phyloP scores from a whole-genome alignment of 2,329 filamentous ascomycete genomes.

The Cyphellophora europaea region DNA sequence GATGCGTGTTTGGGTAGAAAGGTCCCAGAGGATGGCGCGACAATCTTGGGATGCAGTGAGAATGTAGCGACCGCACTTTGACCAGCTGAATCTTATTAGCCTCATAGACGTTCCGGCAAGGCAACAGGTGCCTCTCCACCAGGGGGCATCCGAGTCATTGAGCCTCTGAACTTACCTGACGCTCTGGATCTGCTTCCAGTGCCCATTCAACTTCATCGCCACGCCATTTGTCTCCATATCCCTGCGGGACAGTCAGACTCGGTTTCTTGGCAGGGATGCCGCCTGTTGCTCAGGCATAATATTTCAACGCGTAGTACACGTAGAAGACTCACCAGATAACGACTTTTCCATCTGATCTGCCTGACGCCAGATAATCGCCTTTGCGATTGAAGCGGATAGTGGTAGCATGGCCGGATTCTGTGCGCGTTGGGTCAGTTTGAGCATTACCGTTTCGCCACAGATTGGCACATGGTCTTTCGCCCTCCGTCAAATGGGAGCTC shows the following conservation, averaged over 20 bases:
- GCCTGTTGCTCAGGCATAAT: no score
- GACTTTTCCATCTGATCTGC: slow-evolving; percentile 84
- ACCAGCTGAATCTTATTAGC: slow-evolving; percentile 56
- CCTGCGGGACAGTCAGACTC: slow-evolving; percentile 23
- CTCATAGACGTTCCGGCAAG: no score
- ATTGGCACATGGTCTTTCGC: background rate
- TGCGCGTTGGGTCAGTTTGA: slow-evolving; percentile 12
- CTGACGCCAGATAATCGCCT: slow-evolving; percentile 89
- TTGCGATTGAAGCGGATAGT: slow-evolving; percentile 81
- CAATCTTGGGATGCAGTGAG: slow-evolving; percentile 91
- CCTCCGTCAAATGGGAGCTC: background rate
- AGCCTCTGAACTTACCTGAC: slow-evolving; percentile 54
- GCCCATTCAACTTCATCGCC: slow-evolving; percentile 84
- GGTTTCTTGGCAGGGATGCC: no score
- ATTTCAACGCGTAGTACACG: no score
- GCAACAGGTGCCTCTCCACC: no score
- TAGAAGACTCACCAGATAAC: slow-evolving; percentile 60
- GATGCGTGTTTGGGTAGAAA: slow-evolving; percentile 61
- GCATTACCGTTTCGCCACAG: slow-evolving; percentile 2
- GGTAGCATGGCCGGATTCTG: slow-evolving; percentile 54
- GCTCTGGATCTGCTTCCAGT: slow-evolving; percentile 88
- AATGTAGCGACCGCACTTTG: slow-evolving; percentile 78
- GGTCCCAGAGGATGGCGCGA: slow-evolving; percentile 93
- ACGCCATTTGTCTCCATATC: slow-evolving; percentile 97
- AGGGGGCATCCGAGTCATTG: no score